Conservation (phyloP, 2,329 filamentous ascomycete species). For the Eutypella sp. region DNA sequence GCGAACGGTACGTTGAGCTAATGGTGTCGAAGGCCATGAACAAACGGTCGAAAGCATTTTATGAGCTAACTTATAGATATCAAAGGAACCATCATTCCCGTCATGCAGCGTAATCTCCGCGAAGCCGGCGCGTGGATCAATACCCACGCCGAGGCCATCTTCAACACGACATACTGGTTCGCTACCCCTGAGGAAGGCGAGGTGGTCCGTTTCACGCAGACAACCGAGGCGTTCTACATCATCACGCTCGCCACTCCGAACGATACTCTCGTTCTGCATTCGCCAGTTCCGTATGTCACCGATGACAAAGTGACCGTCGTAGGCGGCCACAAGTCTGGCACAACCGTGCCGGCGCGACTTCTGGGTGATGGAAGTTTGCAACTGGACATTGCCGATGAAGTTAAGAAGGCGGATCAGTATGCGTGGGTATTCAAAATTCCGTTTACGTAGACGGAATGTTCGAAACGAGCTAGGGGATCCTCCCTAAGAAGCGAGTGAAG, state of each 20-base stretch:
- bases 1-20: constrained; percentile 45
- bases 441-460: too few species aligned
- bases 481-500: too few species aligned
- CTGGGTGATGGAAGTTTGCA: neutral
- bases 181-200: neutral
- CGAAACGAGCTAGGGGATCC: too few species aligned
- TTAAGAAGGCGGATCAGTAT: neutral
- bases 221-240: neutral
- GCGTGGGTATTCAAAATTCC: neutral
- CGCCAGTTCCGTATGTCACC: neutral
- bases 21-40: neutral
- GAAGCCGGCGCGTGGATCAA: constrained; percentile 47
- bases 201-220: neutral
- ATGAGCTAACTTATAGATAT: constrained; percentile 15
- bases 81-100: neutral
- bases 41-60: constrained; percentile 39
- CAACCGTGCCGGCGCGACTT: neutral
- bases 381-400: neutral
- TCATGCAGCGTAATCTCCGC: neutral
- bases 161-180: constrained; percentile 48
- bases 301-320: neutral
- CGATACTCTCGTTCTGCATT: neutral
- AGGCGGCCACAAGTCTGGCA: neutral
- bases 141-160: constrained; percentile 45
- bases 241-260: neutral